Evolutionary conservation across 1,284 basidiomycete species (phyloP).

Genomic region (Rugosomyces carneus): DNA sequence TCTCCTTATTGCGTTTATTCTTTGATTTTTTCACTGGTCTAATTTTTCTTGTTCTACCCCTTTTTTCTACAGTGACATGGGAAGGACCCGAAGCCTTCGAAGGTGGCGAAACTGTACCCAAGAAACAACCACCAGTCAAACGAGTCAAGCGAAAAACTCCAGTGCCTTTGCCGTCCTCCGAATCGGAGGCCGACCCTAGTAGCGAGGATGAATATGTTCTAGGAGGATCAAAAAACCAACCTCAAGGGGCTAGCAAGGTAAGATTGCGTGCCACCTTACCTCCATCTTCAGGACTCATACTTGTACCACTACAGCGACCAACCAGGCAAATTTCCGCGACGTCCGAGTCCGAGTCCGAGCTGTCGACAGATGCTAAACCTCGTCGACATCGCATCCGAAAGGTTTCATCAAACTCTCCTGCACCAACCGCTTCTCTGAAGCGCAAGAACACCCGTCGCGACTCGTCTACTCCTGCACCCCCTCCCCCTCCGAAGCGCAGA

Average conservation of each 20-base stretch:
- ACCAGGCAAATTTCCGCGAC: slow-evolving; percentile 32
- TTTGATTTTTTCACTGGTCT: slow-evolving; percentile 10
- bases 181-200: slow-evolving; percentile 46
- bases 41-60: slow-evolving; percentile 12
- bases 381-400: slow-evolving; percentile 24
- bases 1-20: not conserved
- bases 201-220: slow-evolving; percentile 69
- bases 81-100: slow-evolving; percentile 56
- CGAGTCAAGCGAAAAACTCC: slow-evolving; percentile 20
- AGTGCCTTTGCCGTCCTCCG: slow-evolving; percentile 27
- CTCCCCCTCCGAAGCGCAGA: slow-evolving; percentile 41
- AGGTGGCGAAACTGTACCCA: slow-evolving; percentile 24
- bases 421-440: slow-evolving; percentile 29
- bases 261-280: slow-evolving; percentile 18
- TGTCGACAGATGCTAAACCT: slow-evolving; percentile 18
- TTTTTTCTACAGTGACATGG: slow-evolving; percentile 54
- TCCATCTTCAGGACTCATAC: not conserved
- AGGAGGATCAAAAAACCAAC: slow-evolving; percentile 31
- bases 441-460: slow-evolving; percentile 31
- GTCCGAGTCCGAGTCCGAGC: slow-evolving; percentile 43
- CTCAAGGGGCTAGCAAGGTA: slow-evolving; percentile 35
- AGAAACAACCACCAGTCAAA: slow-evolving; percentile 23
- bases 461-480: slow-evolving; percentile 13
- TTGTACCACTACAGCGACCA: slow-evolving; percentile 28
- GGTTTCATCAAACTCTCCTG: slow-evolving; percentile 21